Evolutionary conservation across 352 stramenopile species (phyloP).

Genomic region (Globisporangium camurandrum): DNA sequence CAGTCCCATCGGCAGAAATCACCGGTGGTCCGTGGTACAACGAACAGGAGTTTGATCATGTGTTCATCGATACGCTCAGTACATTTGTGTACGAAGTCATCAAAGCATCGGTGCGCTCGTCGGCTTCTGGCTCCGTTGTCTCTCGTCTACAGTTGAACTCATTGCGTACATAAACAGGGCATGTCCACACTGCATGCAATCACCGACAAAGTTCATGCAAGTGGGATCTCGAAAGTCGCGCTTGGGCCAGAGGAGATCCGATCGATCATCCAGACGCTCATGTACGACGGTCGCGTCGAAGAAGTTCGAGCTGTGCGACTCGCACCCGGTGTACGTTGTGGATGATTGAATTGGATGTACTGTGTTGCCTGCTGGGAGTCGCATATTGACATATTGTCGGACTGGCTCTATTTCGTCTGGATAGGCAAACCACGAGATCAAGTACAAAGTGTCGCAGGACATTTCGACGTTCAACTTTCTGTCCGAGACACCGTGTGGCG

Average conservation of each 20-base stretch:
- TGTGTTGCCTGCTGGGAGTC: not conserved
- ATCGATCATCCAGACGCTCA: constrained; percentile 90
- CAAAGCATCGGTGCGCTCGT: constrained; percentile 41
- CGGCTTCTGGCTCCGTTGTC: not conserved
- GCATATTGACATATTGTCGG: not conserved
- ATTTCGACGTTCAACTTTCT: constrained; percentile 86
- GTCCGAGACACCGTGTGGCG: constrained; percentile 83
- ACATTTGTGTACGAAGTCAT: constrained; percentile 93
- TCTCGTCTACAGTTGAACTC: not conserved
- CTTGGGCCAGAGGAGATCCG: constrained; percentile 86
- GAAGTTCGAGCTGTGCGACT: constrained; percentile 82
- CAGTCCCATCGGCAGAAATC: constrained; percentile 95
- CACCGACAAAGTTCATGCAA: constrained; percentile 86
- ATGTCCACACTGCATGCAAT: constrained; percentile 85
- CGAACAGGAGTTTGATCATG: constrained; percentile 98
- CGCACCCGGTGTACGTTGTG: constrained; percentile 51
- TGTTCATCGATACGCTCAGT: constrained; percentile 97
- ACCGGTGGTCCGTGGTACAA: constrained; percentile 99
- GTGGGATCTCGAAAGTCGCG: constrained; percentile 88
- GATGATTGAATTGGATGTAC: too few species aligned
- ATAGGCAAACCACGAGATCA: constrained; percentile 64
- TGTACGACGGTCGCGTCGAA: constrained; percentile 88
- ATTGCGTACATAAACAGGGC: constrained; percentile 15
- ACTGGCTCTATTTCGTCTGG: constrained; percentile 1
- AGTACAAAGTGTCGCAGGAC: constrained; percentile 85